Percentiles rank a stretch among this genome's conserved stretches.
Conservation (phyloP, 73 alveolate genomes). For the Halteria grandinella region DNA sequence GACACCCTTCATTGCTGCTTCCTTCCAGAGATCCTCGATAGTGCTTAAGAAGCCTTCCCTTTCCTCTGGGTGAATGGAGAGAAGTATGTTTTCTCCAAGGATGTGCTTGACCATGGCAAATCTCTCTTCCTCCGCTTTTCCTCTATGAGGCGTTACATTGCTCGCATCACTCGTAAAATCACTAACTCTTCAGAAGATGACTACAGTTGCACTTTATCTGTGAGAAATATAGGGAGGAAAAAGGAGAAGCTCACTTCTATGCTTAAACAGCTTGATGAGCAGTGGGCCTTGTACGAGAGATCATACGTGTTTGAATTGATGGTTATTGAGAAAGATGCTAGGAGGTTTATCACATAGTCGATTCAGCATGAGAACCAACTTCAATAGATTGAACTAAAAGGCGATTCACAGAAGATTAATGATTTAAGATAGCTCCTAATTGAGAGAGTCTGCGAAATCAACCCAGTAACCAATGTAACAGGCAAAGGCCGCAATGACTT, state of each 20-base stretch:
- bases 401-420: too few relatives aligned
- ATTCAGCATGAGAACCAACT: slow-evolving; percentile 82
- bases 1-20: slow-evolving; percentile 81
- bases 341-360: slow-evolving; percentile 85
- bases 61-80: slow-evolving; percentile 93
- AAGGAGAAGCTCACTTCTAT: slow-evolving; percentile 12
- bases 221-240: neutral
- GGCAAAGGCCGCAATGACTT: slow-evolving; percentile 95
- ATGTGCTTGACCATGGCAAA: slow-evolving; percentile 88
- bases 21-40: slow-evolving; percentile 91
- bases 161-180: slow-evolving; percentile 8
- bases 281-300: slow-evolving; percentile 56
- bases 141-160: slow-evolving; percentile 43
- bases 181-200: neutral
- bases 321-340: slow-evolving; percentile 91
- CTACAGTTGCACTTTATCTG: neutral
- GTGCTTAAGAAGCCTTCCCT: slow-evolving; percentile 96
- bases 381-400: slow-evolving; percentile 78
- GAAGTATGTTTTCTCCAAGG: slow-evolving; percentile 88
- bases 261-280: slow-evolving; percentile 23
- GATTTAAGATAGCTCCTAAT: slow-evolving; percentile 74
- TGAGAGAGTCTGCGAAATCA: slow-evolving; percentile 77
- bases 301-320: slow-evolving; percentile 90
- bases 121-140: slow-evolving; percentile 79
- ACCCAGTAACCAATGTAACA: slow-evolving; percentile 86